phyloP scores from a whole-genome alignment of 2,329 filamentous ascomycete species.

The Claviceps digitariae region DNA sequence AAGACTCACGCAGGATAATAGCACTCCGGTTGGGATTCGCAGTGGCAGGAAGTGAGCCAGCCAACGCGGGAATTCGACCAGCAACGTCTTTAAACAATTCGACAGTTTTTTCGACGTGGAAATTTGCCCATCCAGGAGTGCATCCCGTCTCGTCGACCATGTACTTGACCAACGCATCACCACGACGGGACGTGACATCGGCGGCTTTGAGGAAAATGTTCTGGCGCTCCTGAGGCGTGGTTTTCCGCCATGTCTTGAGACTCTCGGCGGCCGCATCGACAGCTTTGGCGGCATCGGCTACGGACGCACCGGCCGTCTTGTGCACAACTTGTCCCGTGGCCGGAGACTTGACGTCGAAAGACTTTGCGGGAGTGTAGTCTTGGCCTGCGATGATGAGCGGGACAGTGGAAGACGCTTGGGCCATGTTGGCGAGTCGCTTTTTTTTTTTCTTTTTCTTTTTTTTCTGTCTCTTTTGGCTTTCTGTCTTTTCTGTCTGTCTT shows the following conservation, averaged over 20 bases:
- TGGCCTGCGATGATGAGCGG: conserved; percentile 30
- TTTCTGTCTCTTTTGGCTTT: not conserved
- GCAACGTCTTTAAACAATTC: conserved; percentile 30
- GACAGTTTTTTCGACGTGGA: conserved; percentile 24
- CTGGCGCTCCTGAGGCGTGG: conserved; percentile 46
- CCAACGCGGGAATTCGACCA: conserved; percentile 25
- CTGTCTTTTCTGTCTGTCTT: not conserved
- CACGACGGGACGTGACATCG: conserved; percentile 45
- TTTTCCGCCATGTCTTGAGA: conserved; percentile 54
- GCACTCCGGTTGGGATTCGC: conserved; percentile 27
- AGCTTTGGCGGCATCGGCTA: conserved; percentile 40
- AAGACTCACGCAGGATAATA: conserved; percentile 61
- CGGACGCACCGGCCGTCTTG: conserved; percentile 42
- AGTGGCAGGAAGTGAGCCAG: conserved; percentile 23
- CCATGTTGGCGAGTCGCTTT: not conserved
- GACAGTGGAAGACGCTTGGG: conserved; percentile 9
- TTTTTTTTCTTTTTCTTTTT: not conserved
- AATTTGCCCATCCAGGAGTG: conserved; percentile 23
- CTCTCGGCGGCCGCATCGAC: conserved; percentile 46
- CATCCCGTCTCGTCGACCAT: conserved; percentile 39
- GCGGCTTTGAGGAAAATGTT: conserved; percentile 59
- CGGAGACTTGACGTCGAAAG: conserved; percentile 45
- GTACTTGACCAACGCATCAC: conserved; percentile 46
- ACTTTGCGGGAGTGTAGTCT: conserved; percentile 30
- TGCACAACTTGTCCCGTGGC: conserved; percentile 36